These are phyloP conservation scores for Coemansia sp. DNA, from an alignment of 192 early-diverging fungal genomes.

Conservation along the genomic window DNA sequence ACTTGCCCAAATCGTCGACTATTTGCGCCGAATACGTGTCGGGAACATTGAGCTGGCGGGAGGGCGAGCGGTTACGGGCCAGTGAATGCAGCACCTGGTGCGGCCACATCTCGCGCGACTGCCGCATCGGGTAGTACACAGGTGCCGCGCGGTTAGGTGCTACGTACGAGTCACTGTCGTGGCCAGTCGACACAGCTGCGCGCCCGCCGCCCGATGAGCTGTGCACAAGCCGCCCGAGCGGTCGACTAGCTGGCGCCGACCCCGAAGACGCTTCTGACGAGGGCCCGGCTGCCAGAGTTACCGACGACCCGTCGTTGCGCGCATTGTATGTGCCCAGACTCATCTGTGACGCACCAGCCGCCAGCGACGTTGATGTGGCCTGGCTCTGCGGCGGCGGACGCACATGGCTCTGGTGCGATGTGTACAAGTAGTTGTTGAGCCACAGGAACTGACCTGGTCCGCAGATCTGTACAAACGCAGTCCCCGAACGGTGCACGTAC, in stretches of 20 bases:
- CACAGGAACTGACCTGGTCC: constrained; percentile 76
- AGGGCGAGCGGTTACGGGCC: constrained; percentile 11
- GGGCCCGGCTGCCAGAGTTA: neutral
- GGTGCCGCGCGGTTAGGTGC: constrained; percentile 15
- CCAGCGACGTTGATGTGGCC: constrained; percentile 1
- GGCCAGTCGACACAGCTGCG: neutral
- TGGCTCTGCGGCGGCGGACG: constrained; percentile 15
- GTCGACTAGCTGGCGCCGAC: neutral
- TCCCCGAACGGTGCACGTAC: constrained; percentile 86
- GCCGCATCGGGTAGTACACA: constrained; percentile 32
- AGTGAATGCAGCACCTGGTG: constrained; percentile 32
- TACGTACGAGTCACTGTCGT: neutral
- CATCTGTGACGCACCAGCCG: constrained; percentile 6
- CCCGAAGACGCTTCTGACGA: neutral
- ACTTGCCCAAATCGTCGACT: constrained; percentile 28
- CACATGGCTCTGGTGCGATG: constrained; percentile 32
- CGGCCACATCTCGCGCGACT: constrained; percentile 40
- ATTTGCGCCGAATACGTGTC: constrained; percentile 25
- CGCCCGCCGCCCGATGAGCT: neutral
- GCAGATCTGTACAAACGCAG: constrained; percentile 89
- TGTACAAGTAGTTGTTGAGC: constrained; percentile 79
- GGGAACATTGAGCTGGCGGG: constrained; percentile 15
- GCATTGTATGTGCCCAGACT: constrained; percentile 5
- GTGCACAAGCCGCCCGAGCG: constrained; percentile 2
- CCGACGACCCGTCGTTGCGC: neutral